Evolutionary conservation across 768 basidiomycete species (phyloP).

Genomic region (Daedalea quercina): DNA sequence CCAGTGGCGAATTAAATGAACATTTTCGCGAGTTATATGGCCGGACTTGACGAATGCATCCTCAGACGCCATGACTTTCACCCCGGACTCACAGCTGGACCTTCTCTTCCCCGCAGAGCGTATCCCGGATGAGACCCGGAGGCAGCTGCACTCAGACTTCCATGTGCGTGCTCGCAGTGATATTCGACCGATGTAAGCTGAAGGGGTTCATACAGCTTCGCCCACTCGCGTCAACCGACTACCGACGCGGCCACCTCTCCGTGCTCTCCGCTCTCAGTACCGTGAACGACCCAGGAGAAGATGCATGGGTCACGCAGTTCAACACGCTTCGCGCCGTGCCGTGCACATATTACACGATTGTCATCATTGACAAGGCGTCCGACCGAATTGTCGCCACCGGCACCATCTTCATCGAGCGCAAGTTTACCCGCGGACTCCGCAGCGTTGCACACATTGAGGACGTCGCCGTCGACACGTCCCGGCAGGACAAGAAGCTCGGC

Average conservation of each 20-base stretch:
- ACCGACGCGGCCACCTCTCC: constrained; percentile 74
- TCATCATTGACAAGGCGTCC: constrained; percentile 67
- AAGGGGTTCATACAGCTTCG: constrained; percentile 55
- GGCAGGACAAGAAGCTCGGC: constrained; percentile 92
- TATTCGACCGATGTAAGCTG: not conserved
- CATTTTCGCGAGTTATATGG: too few relatives aligned
- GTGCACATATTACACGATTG: constrained; percentile 76
- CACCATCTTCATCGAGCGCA: constrained; percentile 84
- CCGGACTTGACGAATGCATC: too few relatives aligned
- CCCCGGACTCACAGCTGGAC: constrained; percentile 61
- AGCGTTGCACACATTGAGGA: constrained; percentile 96
- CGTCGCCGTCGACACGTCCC: constrained; percentile 82
- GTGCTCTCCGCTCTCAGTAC: constrained; percentile 72
- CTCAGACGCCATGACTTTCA: constrained; percentile 45
- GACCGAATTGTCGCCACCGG: constrained; percentile 84
- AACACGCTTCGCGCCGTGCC: constrained; percentile 45
- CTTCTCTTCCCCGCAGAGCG: constrained; percentile 70
- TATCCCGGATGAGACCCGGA: constrained; percentile 59
- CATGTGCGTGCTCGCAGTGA: constrained; percentile 41
- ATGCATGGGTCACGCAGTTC: constrained; percentile 68
- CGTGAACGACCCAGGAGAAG: constrained; percentile 58
- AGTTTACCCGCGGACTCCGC: constrained; percentile 87
- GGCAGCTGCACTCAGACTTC: constrained; percentile 53
- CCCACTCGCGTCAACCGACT: constrained; percentile 82
- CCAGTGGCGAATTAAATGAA: too few relatives aligned